These are phyloP conservation scores for Neonectria punicea DNA, from an alignment of 2,329 filamentous ascomycete species.

Conservation along the genomic window DNA sequence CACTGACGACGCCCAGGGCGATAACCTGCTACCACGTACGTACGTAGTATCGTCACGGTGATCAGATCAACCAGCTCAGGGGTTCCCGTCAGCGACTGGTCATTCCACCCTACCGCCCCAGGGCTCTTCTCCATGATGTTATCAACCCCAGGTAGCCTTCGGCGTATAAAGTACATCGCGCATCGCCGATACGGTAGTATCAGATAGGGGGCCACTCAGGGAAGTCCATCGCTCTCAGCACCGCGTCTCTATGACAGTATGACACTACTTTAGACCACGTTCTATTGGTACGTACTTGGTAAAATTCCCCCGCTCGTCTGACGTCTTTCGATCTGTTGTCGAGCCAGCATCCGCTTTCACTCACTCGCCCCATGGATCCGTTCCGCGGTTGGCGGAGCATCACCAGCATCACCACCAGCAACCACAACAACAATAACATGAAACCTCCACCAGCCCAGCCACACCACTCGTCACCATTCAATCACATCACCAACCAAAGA, in stretches of 20 bases:
- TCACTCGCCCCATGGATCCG: background rate
- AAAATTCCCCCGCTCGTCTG: too few relatives aligned
- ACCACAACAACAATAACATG: slow-evolving; percentile 11
- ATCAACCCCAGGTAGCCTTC: background rate
- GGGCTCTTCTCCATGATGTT: background rate
- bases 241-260: background rate
- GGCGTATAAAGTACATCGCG: background rate
- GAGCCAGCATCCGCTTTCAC: slow-evolving; percentile 29
- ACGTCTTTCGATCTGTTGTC: slow-evolving; percentile 22
- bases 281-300: too few relatives aligned
- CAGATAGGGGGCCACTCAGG: slow-evolving; percentile 12
- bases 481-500: slow-evolving; percentile 13
- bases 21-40: background rate
- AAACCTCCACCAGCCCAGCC: slow-evolving; percentile 30
- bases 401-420: slow-evolving; percentile 16
- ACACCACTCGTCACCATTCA: background rate
- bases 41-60: background rate
- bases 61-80: slow-evolving; percentile 19
- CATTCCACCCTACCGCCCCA: slow-evolving; percentile 12
- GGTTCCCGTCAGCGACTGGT: slow-evolving; percentile 1
- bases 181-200: background rate
- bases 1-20: background rate
- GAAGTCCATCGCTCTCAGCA: slow-evolving; percentile 5
- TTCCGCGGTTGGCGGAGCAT: slow-evolving; percentile 28
- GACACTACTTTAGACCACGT: too few relatives aligned